A percentile compares a stretch with the other conserved stretches of the same genome.
Evolutionary conservation across 176 grass and related monocot genomes (phyloP).

Genomic region (Hordeum vulgare): MorexV3_pseudomolecules_assembly NC_058519.1:622253653-622254152

Average conservation of each 20-base stretch:
- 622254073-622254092: neutral
- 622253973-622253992: neutral
- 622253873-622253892: neutral
- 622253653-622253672: neutral
- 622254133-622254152: neutral
- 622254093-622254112: neutral
- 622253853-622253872: neutral
- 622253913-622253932: neutral
- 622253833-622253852: neutral
- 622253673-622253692: neutral
- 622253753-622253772: conserved; percentile 15
- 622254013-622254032: neutral
- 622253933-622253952: neutral
- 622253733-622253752: neutral
- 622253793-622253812: neutral
- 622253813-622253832: neutral
- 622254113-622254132: neutral
- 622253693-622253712: neutral
- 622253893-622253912: neutral
- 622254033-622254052: neutral
- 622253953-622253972: neutral
- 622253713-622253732: neutral
- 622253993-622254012: conserved; percentile 12
- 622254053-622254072: neutral
- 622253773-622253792: neutral